Evolutionary conservation across 768 basidiomycete species (phyloP).

Genomic region (Leucocoprinus leucothites): DNA sequence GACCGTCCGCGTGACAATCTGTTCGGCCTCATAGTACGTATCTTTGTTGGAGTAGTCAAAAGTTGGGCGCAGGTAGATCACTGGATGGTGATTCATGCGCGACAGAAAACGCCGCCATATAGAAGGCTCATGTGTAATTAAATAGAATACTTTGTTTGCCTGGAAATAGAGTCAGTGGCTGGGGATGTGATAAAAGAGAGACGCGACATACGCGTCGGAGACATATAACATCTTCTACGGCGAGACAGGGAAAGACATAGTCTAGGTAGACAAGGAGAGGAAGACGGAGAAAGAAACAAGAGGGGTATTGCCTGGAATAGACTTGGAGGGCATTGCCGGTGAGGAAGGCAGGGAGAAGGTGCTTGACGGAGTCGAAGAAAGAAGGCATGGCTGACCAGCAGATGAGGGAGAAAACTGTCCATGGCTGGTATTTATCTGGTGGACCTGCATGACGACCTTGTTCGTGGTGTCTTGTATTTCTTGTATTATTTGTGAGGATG

Average conservation of each 20-base stretch:
- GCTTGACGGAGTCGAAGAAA: neutral
- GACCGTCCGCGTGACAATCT: constrained; percentile 56
- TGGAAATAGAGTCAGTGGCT: neutral
- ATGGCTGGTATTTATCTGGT: neutral
- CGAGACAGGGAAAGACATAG: constrained; percentile 37
- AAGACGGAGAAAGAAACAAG: constrained; percentile 25
- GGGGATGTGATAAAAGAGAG: neutral
- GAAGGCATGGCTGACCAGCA: constrained; percentile 1
- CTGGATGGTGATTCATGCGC: constrained; percentile 44
- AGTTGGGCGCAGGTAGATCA: constrained; percentile 61
- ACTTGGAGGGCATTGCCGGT: neutral
- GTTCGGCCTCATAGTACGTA: constrained; percentile 48
- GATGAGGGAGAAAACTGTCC: neutral
- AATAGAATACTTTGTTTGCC: constrained; percentile 58
- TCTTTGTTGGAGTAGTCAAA: constrained; percentile 36
- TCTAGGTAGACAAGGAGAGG: constrained; percentile 41
- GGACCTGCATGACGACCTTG: neutral
- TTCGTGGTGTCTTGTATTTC: neutral
- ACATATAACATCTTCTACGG: constrained; percentile 44
- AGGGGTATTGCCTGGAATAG: constrained; percentile 7
- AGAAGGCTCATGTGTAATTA: constrained; percentile 62
- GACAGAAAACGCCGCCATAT: constrained; percentile 68
- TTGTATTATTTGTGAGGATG: neutral
- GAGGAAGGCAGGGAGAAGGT: constrained; percentile 1
- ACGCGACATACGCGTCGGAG: constrained; percentile 37